Evolutionary conservation across 2,329 filamentous ascomycete species (phyloP), one percentile per base, ranked within the genome.

Genomic region (Neofusicoccum cordaticola): DNA sequence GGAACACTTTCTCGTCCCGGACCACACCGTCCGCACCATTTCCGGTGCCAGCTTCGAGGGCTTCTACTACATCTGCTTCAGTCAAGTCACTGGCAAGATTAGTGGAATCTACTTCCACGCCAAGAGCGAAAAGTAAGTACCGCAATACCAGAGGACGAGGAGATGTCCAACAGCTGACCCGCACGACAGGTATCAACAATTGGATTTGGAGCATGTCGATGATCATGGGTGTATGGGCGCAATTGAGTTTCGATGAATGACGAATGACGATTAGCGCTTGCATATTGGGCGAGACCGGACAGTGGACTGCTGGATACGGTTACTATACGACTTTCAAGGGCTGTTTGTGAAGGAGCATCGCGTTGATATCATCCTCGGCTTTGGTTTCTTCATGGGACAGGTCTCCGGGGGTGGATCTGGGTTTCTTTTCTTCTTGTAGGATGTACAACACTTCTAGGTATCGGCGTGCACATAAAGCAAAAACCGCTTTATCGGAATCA

Each of bases 11-110:
- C 82, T 99, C 0, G 95, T 99, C 0, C 95, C 95, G 1, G 93
- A 99, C 73, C 95, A 99, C 76, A 87, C 91, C 15, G 93, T 98
- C 19, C 86, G 90, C 67, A 96, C 91, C 11, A 97, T 99, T 67
- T 91, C 88, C 39, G 95, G 95, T 17, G 95, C 95, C 7, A 98
- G 94, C 73, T 99, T 98, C 66, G 95, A 99, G 74, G 95, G 95
- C 0, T 99, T 99, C 76, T 99, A 98, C 77, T 99, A 99, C 74
- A 98, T 99, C 69, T 97, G 93, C 80, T 98, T 98, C 81, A 97
- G 98, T 77, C 94, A 98, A 78, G 82, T 92, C 56, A 86, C 89
- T 68, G 95, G 94, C 7, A 89, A 86, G 68, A 90, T 99, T 45
- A 93, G 88, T 73, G 95, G 95, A 17, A 97, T 98, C 65, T 99